These are phyloP conservation scores for Chalciporus sp. DNA, from an alignment of 1,284 basidiomycete species.

Conservation along the genomic window DNA sequence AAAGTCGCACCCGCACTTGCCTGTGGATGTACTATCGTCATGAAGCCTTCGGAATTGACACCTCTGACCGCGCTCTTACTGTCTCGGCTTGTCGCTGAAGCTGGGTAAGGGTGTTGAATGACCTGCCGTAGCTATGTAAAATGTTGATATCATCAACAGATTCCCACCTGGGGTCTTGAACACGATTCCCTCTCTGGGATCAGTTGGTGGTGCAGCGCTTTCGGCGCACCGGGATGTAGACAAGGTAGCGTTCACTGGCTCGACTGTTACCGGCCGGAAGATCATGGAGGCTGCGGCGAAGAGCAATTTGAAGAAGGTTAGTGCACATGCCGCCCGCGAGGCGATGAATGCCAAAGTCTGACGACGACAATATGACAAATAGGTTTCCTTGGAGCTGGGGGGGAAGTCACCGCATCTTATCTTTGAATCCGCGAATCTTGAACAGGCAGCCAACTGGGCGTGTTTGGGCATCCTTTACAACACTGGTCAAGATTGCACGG, in stretches of 20 bases:
- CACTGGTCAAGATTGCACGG: constrained; percentile 87
- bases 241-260: constrained; percentile 84
- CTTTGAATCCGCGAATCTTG: constrained; percentile 81
- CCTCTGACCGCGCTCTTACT: constrained; percentile 87
- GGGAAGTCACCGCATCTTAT: constrained; percentile 93
- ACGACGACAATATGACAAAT: constrained; percentile 12
- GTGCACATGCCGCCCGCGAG: constrained; percentile 29
- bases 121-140: constrained; percentile 15
- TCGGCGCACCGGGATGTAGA: constrained; percentile 78
- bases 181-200: constrained; percentile 81
- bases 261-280: constrained; percentile 87
- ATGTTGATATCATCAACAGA: constrained; percentile 42
- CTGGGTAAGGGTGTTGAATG: constrained; percentile 54
- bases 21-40: constrained; percentile 84
- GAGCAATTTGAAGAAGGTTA: constrained; percentile 87
- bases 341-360: constrained; percentile 16
- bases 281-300: constrained; percentile 93
- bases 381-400: constrained; percentile 92
- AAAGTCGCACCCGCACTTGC: constrained; percentile 91
- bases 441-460: constrained; percentile 87
- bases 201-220: constrained; percentile 83
- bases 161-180: constrained; percentile 95
- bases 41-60: constrained; percentile 93
- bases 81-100: constrained; percentile 77
- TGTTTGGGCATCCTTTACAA: constrained; percentile 85